Percentiles rank a stretch among this genome's conserved stretches.
Evolutionary conservation across 164 flowering plant genomes (phyloP).

Genomic region (Amborella trichopoda): DNA sequence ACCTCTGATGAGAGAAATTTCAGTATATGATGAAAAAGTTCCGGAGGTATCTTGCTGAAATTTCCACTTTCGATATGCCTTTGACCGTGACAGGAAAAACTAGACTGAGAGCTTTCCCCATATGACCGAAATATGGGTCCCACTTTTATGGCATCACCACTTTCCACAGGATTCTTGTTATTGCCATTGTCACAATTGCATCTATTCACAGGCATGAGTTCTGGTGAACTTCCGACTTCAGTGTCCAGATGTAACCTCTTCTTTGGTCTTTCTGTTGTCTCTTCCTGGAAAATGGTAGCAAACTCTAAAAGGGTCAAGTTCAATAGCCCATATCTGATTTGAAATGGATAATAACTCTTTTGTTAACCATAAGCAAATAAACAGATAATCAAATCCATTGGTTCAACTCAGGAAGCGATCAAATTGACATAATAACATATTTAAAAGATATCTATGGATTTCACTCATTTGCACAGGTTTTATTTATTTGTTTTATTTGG

Average conservation of each 20-base stretch:
- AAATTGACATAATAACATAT: no score
- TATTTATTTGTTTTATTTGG: no score
- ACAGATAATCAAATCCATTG: no score
- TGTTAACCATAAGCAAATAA: no score
- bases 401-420: no score
- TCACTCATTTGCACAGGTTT: no score
- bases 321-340: no score
- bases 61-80: slow-evolving; percentile 39
- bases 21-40: slow-evolving; percentile 65
- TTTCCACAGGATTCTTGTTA: no score
- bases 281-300: slow-evolving; percentile 15
- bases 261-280: slow-evolving; percentile 5
- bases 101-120: not conserved
- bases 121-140: not conserved
- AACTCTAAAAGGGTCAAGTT: no score
- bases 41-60: slow-evolving; percentile 72
- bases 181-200: no score
- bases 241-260: slow-evolving; percentile 26
- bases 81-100: slow-evolving; percentile 6
- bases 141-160: not conserved
- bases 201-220: not conserved
- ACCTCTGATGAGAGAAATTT: slow-evolving; percentile 97
- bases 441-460: no score
- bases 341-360: no score
- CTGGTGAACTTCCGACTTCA: not conserved